phyloP scores from a whole-genome alignment of 805 yeast species.

The Teunomyces lycoperdinae region DNA sequence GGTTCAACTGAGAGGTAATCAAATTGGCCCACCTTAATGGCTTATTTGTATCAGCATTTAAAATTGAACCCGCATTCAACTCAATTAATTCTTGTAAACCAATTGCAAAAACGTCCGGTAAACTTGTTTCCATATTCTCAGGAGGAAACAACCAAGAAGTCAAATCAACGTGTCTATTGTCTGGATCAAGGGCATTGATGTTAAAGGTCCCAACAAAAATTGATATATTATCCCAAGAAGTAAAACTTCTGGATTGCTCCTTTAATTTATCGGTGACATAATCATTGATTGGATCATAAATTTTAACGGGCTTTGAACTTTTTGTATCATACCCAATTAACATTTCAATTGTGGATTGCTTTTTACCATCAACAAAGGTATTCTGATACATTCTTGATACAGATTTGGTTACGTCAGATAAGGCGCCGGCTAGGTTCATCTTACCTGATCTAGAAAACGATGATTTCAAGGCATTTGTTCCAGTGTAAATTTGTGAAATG shows the following conservation, averaged over 20 bases:
- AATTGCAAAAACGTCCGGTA: conserved; percentile 81
- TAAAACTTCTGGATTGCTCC: conserved; percentile 49
- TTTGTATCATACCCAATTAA: conserved; percentile 74
- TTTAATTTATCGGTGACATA: conserved; percentile 67
- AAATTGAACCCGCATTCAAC: conserved; percentile 83
- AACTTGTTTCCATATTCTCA: conserved; percentile 34
- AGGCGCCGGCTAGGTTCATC: conserved; percentile 94
- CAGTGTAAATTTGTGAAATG: conserved; percentile 60
- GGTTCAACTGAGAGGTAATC: conserved; percentile 61
- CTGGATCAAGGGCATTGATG: conserved; percentile 65
- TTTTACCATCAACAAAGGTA: conserved; percentile 88
- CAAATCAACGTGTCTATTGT: conserved; percentile 52
- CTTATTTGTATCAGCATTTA: conserved; percentile 79
- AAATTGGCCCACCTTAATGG: conserved; percentile 76
- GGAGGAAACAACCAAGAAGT: conserved; percentile 80
- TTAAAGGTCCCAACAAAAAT: conserved; percentile 85
- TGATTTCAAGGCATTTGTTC: conserved; percentile 82
- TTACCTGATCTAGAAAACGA: conserved; percentile 93
- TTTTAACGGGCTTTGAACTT: conserved; percentile 63
- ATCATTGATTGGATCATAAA: conserved; percentile 88
- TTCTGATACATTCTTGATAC: conserved; percentile 94
- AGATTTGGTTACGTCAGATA: conserved; percentile 96
- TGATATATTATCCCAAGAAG: conserved; percentile 56
- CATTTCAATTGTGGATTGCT: conserved; percentile 86
- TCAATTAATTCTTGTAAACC: conserved; percentile 96